These are phyloP conservation scores for Fusarium sp. DNA, from an alignment of 2,329 filamentous ascomycete species.

Conservation along the genomic window DNA sequence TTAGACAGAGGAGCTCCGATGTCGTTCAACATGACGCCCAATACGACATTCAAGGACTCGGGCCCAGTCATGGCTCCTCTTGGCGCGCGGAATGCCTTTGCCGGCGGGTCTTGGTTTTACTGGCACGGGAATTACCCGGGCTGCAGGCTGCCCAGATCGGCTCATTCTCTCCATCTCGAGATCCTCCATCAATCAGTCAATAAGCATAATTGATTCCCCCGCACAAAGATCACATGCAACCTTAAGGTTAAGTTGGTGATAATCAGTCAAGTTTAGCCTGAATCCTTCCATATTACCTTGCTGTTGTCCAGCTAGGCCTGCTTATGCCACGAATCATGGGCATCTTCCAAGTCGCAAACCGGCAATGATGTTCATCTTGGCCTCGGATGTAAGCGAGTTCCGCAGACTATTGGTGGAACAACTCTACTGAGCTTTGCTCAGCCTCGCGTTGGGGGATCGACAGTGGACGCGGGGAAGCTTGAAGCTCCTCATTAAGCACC, in stretches of 20 bases:
- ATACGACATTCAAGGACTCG: neutral
- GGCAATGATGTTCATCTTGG: neutral
- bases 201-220: neutral
- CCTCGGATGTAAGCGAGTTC: neutral
- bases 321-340: neutral
- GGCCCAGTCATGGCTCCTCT: neutral
- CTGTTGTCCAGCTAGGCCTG: neutral
- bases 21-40: neutral
- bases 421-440: neutral
- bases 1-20: neutral
- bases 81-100: neutral
- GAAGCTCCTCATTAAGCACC: neutral
- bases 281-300: neutral
- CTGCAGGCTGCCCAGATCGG: neutral
- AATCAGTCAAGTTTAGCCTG: neutral
- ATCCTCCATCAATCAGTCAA: constrained; percentile 4
- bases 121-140: neutral
- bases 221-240: neutral
- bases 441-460: neutral
- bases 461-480: constrained; percentile 3
- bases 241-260: neutral
- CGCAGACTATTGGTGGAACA: neutral
- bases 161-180: neutral
- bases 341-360: neutral
- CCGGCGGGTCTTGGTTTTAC: neutral